A percentile compares a stretch with the other conserved stretches of the same genome.
Conservation (phyloP, 192 early-diverging fungal genomes). For the Backusella australiensis region DNA sequence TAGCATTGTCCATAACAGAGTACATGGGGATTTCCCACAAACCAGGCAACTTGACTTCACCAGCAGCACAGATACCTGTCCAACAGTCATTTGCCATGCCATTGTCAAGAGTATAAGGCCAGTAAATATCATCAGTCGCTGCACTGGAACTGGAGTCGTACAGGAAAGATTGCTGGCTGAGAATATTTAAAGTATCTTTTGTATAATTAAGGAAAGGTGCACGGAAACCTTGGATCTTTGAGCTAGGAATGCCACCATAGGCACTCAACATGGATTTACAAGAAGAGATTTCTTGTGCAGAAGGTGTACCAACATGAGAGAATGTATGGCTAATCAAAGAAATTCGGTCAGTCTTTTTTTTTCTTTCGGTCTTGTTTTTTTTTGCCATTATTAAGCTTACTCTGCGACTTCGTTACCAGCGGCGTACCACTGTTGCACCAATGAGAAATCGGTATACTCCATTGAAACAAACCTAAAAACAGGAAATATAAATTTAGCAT, state of each 20-base stretch:
- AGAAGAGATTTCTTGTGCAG: slow-evolving; percentile 41
- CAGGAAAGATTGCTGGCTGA: slow-evolving; percentile 40
- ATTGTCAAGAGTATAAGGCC: slow-evolving; percentile 71
- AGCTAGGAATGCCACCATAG: slow-evolving; percentile 56
- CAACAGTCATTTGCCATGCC: slow-evolving; percentile 60
- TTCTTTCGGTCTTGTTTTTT: not conserved
- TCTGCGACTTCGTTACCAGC: slow-evolving; percentile 59
- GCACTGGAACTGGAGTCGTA: slow-evolving; percentile 57
- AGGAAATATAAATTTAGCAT: not conserved
- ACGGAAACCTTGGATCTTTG: slow-evolving; percentile 62
- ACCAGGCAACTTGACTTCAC: slow-evolving; percentile 41
- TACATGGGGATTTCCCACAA: slow-evolving; percentile 71
- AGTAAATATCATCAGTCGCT: slow-evolving; percentile 39
- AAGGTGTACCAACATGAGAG: slow-evolving; percentile 30
- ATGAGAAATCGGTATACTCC: slow-evolving; percentile 57
- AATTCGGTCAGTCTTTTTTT: not conserved
- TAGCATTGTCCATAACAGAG: slow-evolving; percentile 40
- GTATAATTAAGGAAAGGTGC: slow-evolving; percentile 61
- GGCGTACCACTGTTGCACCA: slow-evolving; percentile 60
- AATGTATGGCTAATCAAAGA: slow-evolving; percentile 29
- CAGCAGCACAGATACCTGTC: slow-evolving; percentile 42
- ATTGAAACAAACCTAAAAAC: slow-evolving; percentile 49
- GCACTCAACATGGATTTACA: slow-evolving; percentile 41
- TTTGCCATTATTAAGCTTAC: slow-evolving; percentile 17
- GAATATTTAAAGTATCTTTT: slow-evolving; percentile 38